Base-by-base conservation (phyloP, 768 basidiomycete species). In the Lentinula sp. region DNA sequence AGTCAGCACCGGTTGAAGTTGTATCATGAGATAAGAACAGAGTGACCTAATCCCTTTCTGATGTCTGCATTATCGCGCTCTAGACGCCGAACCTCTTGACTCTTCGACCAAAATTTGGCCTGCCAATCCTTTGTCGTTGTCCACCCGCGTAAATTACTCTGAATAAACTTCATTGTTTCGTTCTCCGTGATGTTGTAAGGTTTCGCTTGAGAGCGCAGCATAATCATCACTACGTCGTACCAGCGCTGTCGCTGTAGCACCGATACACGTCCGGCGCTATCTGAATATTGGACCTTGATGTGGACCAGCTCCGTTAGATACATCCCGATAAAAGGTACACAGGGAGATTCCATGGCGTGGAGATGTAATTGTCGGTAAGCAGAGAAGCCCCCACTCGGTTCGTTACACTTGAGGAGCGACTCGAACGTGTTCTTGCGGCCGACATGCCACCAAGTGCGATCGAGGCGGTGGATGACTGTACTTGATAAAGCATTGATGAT, bases 401-500 rank as follows among this genome's bases (percentile, higher is more conserved):
- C 85, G 66, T 83, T 85, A 66, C 82, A 74, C 61, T 80, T 80
- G 28, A 78, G 70, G 12, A 90, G 76, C 33, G 73, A 70, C 16
- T 85, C 85, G 55, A 87, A 75, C 42, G 71, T 74, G 6, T 78
- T 74, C 66, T 80, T 80, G 20, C 80, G 80, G 39, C 73, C 74
- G 45, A 85, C 81, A 64, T 85, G 84, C n/a, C 79, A 81, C 88
- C 86, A 89, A 9, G 86, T 88, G 50, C 86, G 69, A 60, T 81
- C 81, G 35, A 88, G 73, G 37, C 81, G 80, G 9, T 78, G 75
- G 59, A 90, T 76, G 16, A 81, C 82, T 20, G 78, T 78, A 65
- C 83, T 84, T 0, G 85, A 83, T 53, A 91, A 76, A 4, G 83
- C 87, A 36, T 79, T 82, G 62, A 84, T 77, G 62, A 91, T 81